A percentile compares a stretch with the other conserved stretches of the same genome.
phyloP scores from a whole-genome alignment of 2,329 filamentous ascomycete species.

The Alternaria arbusti region DNA sequence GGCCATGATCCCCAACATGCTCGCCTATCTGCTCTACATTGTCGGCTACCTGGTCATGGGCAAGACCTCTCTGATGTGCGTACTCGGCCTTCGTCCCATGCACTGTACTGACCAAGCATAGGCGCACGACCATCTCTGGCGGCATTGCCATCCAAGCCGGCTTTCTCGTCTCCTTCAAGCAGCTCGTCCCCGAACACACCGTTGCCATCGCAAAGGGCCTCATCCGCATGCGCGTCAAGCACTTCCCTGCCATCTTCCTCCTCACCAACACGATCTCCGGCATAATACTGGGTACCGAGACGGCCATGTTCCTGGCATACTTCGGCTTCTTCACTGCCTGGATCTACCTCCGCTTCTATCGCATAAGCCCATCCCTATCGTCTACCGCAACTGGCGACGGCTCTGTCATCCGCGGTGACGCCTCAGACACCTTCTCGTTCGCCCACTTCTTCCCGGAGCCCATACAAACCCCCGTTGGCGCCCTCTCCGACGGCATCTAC shows the following conservation, averaged over 20 bases:
- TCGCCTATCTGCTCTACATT: slow-evolving; percentile 76
- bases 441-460: slow-evolving; percentile 92
- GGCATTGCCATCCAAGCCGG: slow-evolving; percentile 88
- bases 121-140: slow-evolving; percentile 83
- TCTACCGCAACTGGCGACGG: slow-evolving; percentile 60
- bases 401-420: slow-evolving; percentile 77
- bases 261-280: slow-evolving; percentile 73
- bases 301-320: slow-evolving; percentile 78
- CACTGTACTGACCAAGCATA: slow-evolving; percentile 28
- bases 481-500: slow-evolving; percentile 78
- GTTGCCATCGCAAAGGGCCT: slow-evolving; percentile 91
- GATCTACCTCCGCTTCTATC: slow-evolving; percentile 97
- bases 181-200: slow-evolving; percentile 95
- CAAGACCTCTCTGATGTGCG: slow-evolving; percentile 73
- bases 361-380: slow-evolving; percentile 67
- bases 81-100: slow-evolving; percentile 19
- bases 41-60: slow-evolving; percentile 74
- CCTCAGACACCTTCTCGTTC: slow-evolving; percentile 95
- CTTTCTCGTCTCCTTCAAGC: slow-evolving; percentile 96
- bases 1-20: slow-evolving; percentile 78
- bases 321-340: slow-evolving; percentile 87
- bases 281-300: slow-evolving; percentile 70
- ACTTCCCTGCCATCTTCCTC: slow-evolving; percentile 77
- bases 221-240: slow-evolving; percentile 85
- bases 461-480: slow-evolving; percentile 76